Evolutionary conservation across 2,329 filamentous ascomycete genomes (phyloP).

Genomic region (Fusarium aywerte): DNA sequence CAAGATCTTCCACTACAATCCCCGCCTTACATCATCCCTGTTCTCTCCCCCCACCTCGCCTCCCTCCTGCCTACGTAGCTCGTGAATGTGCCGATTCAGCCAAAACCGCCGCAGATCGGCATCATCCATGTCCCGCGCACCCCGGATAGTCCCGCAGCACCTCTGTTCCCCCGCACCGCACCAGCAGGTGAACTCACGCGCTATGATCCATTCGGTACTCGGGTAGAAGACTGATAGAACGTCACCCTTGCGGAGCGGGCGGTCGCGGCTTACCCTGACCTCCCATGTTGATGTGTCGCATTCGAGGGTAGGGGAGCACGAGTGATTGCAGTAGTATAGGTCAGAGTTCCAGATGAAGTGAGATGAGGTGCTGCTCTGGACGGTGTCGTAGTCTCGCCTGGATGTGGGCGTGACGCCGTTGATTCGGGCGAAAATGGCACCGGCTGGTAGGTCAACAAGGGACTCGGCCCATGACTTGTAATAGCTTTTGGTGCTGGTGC

Average conservation of each 20-base stretch:
- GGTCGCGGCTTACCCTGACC: neutral
- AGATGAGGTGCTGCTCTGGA: neutral
- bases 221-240: conserved; percentile 1
- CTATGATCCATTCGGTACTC: neutral
- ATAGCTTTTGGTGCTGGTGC: neutral
- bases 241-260: neutral
- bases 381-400: neutral
- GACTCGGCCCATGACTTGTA: conserved; percentile 1
- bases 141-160: conserved; percentile 4
- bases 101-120: neutral
- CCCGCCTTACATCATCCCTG: neutral
- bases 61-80: neutral
- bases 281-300: neutral
- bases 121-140: conserved; percentile 1
- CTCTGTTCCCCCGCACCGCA: neutral
- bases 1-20: neutral
- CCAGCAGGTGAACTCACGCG: conserved; percentile 1
- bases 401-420: neutral
- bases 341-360: conserved; percentile 1
- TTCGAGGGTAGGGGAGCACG: neutral
- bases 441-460: neutral
- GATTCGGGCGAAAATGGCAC: neutral
- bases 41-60: too few relatives aligned
- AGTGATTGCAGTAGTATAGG: neutral
- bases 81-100: neutral